phyloP scores from a whole-genome alignment of 169 alveolate genomes.

The Plasmodium reichenowi region DNA sequence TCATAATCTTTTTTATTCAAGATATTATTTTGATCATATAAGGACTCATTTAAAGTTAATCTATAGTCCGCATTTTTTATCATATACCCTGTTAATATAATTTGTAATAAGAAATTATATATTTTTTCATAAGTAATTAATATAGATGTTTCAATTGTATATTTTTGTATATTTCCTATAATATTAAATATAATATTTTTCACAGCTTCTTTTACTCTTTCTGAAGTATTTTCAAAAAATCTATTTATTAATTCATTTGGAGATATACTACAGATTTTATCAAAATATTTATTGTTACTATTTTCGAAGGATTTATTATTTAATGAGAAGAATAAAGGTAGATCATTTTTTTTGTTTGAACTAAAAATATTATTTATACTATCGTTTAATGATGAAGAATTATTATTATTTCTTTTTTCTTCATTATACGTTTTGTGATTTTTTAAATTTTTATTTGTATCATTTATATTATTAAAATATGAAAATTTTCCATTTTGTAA shows the following conservation, averaged over 20 bases:
- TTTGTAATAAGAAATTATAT: conserved; percentile 81
- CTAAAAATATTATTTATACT: conserved; percentile 49
- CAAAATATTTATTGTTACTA: conserved; percentile 75
- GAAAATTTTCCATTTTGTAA: not conserved
- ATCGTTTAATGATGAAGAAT: conserved; percentile 22
- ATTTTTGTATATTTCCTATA: conserved; percentile 85
- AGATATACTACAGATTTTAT: conserved; percentile 69
- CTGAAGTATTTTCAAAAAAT: conserved; percentile 84
- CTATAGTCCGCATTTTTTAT: conserved; percentile 88
- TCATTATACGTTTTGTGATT: not conserved
- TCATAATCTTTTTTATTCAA: conserved; percentile 18
- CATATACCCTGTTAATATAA: conserved; percentile 88
- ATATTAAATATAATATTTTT: conserved; percentile 84
- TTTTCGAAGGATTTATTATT: conserved; percentile 63
- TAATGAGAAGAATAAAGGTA: conserved; percentile 58
- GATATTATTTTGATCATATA: conserved; percentile 52
- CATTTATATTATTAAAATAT: conserved; percentile 2
- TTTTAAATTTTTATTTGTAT: not conserved
- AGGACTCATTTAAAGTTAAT: conserved; percentile 79
- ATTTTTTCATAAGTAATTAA: conserved; percentile 86
- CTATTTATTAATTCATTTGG: conserved; percentile 82
- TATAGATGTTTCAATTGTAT: conserved; percentile 86
- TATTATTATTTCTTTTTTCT: not conserved
- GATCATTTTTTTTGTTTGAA: conserved; percentile 51
- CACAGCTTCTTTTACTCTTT: conserved; percentile 87